phyloP scores from a whole-genome alignment of 1,284 basidiomycete species.

The Microbotryum silenes-acaulis region DNA sequence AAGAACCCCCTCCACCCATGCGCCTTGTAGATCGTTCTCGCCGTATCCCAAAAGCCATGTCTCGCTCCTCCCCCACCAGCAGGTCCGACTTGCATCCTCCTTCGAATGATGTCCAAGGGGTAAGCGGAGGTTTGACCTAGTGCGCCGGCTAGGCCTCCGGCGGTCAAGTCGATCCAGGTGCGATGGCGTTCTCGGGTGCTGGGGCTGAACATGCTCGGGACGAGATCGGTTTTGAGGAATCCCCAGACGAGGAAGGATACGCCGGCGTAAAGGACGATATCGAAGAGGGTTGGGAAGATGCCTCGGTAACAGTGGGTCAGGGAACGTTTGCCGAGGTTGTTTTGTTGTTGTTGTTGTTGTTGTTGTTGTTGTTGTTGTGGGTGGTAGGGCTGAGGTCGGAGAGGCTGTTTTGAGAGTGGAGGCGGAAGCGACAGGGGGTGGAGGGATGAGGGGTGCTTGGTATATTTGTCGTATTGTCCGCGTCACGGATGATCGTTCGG shows the following conservation, averaged over 20 bases:
- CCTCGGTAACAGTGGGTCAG: conserved; percentile 88
- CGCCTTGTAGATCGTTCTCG: conserved; percentile 57
- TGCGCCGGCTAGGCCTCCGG: conserved; percentile 86
- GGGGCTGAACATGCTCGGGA: conserved; percentile 41
- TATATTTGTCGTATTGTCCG: too few species aligned
- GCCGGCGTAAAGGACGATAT: conserved; percentile 95
- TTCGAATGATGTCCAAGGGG: conserved; percentile 88
- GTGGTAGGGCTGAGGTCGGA: conserved; percentile 3
- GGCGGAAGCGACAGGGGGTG: too few species aligned
- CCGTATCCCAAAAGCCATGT: conserved; percentile 72
- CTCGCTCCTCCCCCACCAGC: conserved; percentile 54
- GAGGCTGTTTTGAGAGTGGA: too few species aligned
- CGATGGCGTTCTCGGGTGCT: conserved; percentile 41
- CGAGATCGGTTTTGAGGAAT: conserved; percentile 60
- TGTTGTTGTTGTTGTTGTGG: conserved; percentile 5
- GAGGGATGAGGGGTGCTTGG: too few species aligned
- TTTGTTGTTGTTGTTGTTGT: conserved; percentile 31
- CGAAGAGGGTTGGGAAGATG: conserved; percentile 79
- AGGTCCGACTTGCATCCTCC: conserved; percentile 94
- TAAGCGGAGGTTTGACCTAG: conserved; percentile 87
- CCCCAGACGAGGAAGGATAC: conserved; percentile 93
- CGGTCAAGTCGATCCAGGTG: conserved; percentile 52
- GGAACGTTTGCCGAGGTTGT: conserved; percentile 45
- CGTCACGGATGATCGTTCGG: too few species aligned
- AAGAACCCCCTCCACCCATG: conserved; percentile 84